Percentiles rank a stretch among this genome's conserved stretches.
phyloP scores from a whole-genome alignment of 148 eudicot species.

The Polygonum aviculare region DNA sequence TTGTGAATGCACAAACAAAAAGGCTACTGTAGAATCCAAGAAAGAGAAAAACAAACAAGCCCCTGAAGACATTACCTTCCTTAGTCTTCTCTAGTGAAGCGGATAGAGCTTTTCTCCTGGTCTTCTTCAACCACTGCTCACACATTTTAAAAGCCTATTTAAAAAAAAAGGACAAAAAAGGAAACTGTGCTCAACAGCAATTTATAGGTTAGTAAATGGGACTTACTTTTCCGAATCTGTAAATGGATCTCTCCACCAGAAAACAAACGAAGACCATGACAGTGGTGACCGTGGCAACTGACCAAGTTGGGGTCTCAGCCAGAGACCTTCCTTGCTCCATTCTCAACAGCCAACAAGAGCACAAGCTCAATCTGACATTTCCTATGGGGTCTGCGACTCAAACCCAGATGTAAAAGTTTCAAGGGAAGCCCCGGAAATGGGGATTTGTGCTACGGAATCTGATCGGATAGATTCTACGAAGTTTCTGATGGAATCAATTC shows the following conservation, averaged over 20 bases:
- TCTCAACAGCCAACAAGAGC: slow-evolving; percentile 9
- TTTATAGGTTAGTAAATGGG: neutral
- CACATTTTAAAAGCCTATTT: neutral
- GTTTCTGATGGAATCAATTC: neutral
- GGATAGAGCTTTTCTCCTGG: slow-evolving; percentile 81
- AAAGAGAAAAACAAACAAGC: neutral
- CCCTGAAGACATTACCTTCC: slow-evolving; percentile 43
- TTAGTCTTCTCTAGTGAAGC: slow-evolving; percentile 95
- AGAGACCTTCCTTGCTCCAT: slow-evolving; percentile 77
- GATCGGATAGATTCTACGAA: neutral
- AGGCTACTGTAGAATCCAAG: neutral
- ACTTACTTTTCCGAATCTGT: slow-evolving; percentile 86
- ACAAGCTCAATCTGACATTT: neutral
- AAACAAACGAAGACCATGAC: slow-evolving; percentile 88
- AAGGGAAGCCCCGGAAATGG: neutral
- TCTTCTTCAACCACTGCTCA: slow-evolving; percentile 88
- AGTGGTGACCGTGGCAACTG: slow-evolving; percentile 89
- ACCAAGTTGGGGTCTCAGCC: slow-evolving; percentile 95
- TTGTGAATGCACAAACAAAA: neutral
- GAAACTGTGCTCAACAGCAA: neutral
- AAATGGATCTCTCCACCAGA: slow-evolving; percentile 72
- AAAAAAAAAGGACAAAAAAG: neutral
- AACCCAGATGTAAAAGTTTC: neutral
- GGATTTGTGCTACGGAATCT: neutral
- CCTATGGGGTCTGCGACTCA: neutral